phyloP scores from a whole-genome alignment of 345 rosid species.

The Dipteronia dyeriana region DNA sequence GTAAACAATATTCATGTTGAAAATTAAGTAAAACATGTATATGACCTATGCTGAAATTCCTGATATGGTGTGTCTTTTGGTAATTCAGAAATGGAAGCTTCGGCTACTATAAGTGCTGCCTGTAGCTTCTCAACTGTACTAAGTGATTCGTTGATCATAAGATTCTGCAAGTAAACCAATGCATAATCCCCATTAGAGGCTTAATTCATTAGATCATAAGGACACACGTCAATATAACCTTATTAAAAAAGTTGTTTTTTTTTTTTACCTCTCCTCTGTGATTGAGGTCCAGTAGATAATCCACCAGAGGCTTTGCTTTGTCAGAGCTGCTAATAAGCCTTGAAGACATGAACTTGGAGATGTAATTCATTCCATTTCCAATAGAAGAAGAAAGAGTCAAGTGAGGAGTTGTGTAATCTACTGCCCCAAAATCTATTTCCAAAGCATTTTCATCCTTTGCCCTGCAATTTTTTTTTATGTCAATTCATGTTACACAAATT shows the following conservation, averaged over 20 bases:
- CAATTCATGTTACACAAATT: not conserved
- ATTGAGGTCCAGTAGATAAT: slow-evolving; percentile 60
- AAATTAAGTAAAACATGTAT: too few species aligned
- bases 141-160: slow-evolving; percentile 66
- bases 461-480: slow-evolving; percentile 41
- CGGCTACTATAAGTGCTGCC: slow-evolving; percentile 55
- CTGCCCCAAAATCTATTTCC: slow-evolving; percentile 82
- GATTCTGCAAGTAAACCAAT: slow-evolving; percentile 44
- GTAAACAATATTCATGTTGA: too few species aligned
- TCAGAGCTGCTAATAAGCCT: slow-evolving; percentile 46
- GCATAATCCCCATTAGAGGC: not conserved
- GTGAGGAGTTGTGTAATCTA: slow-evolving; percentile 67
- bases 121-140: slow-evolving; percentile 66
- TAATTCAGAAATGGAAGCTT: slow-evolving; percentile 41
- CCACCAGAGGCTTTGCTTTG: slow-evolving; percentile 46
- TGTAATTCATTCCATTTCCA: slow-evolving; percentile 71
- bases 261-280: slow-evolving; percentile 72
- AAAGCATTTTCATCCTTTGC: slow-evolving; percentile 75
- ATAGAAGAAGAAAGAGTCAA: slow-evolving; percentile 74
- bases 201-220: too few species aligned
- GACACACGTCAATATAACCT: too few species aligned
- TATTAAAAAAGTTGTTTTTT: too few species aligned
- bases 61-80: slow-evolving; percentile 60
- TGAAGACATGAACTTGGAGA: slow-evolving; percentile 65
- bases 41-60: slow-evolving; percentile 66